Evolutionary conservation across 805 yeast species (phyloP).

Genomic region (Zygosaccharomyces pseudorouxii): DNA sequence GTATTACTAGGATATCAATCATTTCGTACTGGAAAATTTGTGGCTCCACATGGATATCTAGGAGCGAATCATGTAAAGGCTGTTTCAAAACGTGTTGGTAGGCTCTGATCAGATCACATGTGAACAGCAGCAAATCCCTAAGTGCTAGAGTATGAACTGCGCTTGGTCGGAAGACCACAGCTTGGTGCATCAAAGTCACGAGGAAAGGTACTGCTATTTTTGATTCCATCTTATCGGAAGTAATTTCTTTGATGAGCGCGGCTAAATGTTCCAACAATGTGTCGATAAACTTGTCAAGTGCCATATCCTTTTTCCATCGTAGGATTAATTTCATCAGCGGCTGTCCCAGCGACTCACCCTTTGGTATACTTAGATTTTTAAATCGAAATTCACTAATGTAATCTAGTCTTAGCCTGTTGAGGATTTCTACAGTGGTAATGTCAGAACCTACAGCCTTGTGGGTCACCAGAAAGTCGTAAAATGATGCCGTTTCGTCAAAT

Average conservation of each 20-base stretch:
- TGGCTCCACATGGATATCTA: slow-evolving; percentile 27
- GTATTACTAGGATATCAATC: slow-evolving; percentile 47
- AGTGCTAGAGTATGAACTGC: slow-evolving; percentile 46
- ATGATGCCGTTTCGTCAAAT: slow-evolving; percentile 25
- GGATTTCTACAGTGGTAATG: slow-evolving; percentile 27
- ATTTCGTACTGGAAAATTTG: slow-evolving; percentile 43
- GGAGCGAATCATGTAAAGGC: slow-evolving; percentile 20
- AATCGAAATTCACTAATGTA: slow-evolving; percentile 16
- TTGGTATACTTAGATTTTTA: slow-evolving; percentile 15
- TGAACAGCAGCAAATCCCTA: slow-evolving; percentile 30
- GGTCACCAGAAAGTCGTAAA: slow-evolving; percentile 25
- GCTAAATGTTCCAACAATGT: slow-evolving; percentile 25
- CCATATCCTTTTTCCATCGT: slow-evolving; percentile 16
- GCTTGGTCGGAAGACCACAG: slow-evolving; percentile 55
- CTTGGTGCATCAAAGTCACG: slow-evolving; percentile 50
- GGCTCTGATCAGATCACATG: slow-evolving; percentile 26
- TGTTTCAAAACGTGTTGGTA: slow-evolving; percentile 27
- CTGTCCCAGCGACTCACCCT: slow-evolving; percentile 27
- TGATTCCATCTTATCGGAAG: slow-evolving; percentile 23
- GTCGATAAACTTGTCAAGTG: slow-evolving; percentile 28
- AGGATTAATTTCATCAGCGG: slow-evolving; percentile 16
- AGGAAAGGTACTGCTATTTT: slow-evolving; percentile 50
- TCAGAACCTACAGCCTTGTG: slow-evolving; percentile 26
- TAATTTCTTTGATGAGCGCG: slow-evolving; percentile 28
- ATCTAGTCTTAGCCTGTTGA: slow-evolving; percentile 21